Percentiles rank a stretch among this genome's conserved stretches.
Evolutionary conservation across 345 rosid species (phyloP).

Genomic region (Anacardium occidentale): DNA sequence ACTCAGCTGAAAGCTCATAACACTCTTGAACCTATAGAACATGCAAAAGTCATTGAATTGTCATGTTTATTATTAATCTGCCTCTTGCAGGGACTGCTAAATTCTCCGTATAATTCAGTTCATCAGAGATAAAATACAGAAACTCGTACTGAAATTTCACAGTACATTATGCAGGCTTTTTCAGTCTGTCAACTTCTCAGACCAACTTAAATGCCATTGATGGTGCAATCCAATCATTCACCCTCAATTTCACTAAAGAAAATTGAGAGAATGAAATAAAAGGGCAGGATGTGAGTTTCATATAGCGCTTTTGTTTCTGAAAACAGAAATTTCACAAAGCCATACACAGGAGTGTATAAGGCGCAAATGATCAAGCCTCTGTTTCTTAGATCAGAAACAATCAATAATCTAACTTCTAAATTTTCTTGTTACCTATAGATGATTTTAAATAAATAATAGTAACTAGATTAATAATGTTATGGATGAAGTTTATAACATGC

Average conservation of each 20-base stretch:
- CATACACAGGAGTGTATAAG: background rate
- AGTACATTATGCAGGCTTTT: background rate
- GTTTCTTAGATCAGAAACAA: background rate
- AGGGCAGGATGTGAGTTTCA: background rate
- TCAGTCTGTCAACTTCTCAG: background rate
- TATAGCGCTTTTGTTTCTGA: background rate
- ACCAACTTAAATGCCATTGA: background rate
- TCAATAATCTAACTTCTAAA: background rate
- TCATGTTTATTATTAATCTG: background rate
- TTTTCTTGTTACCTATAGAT: background rate
- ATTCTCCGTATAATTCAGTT: slow-evolving; percentile 1
- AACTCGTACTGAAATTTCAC: background rate
- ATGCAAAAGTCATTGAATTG: background rate
- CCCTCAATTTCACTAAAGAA: background rate
- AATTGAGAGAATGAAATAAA: background rate
- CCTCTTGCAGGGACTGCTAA: background rate
- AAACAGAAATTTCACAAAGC: background rate
- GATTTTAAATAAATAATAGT: background rate
- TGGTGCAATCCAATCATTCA: slow-evolving; percentile 4
- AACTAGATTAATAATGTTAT: background rate
- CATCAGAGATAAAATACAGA: background rate
- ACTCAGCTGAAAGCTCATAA: slow-evolving; percentile 89
- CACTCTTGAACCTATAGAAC: slow-evolving; percentile 86
- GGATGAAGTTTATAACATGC: background rate
- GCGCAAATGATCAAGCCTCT: background rate